Evolutionary conservation across 805 yeast genomes (phyloP).

Genomic region (Ogataea trehaloabstinens): DNA sequence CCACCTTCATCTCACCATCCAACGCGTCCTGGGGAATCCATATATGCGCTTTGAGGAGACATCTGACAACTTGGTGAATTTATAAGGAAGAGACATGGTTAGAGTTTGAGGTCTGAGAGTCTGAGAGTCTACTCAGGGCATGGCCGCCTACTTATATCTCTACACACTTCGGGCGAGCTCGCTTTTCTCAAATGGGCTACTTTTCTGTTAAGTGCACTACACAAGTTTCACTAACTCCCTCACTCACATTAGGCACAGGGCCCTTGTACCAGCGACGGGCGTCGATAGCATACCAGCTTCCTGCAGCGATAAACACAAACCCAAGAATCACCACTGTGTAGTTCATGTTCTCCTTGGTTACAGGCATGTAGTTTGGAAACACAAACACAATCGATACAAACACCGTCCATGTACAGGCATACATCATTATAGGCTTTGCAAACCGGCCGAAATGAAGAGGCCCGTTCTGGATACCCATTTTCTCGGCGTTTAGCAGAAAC

Average conservation of each 20-base stretch:
- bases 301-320: conserved; percentile 34
- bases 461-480: conserved; percentile 46
- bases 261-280: conserved; percentile 58
- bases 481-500: conserved; percentile 43
- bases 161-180: too few species aligned
- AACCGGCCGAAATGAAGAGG: conserved; percentile 45
- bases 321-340: conserved; percentile 54
- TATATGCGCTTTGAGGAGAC: conserved; percentile 38
- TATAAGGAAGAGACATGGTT: conserved; percentile 29
- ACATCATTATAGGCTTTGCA: conserved; percentile 40
- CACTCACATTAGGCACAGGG: conserved; percentile 48
- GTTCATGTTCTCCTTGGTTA: conserved; percentile 46
- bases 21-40: conserved; percentile 40
- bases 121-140: too few species aligned
- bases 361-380: conserved; percentile 51
- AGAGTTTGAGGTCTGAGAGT: too few species aligned
- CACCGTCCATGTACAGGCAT: conserved; percentile 43
- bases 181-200: too few species aligned
- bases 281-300: conserved; percentile 44
- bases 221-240: conserved; percentile 25
- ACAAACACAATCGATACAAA: conserved; percentile 47
- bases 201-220: too few species aligned
- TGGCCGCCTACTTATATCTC: too few species aligned
- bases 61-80: conserved; percentile 33
- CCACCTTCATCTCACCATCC: conserved; percentile 26